Conservation (phyloP, 2,329 filamentous ascomycete genomes). For the Talaromyces funiculosus region DNA sequence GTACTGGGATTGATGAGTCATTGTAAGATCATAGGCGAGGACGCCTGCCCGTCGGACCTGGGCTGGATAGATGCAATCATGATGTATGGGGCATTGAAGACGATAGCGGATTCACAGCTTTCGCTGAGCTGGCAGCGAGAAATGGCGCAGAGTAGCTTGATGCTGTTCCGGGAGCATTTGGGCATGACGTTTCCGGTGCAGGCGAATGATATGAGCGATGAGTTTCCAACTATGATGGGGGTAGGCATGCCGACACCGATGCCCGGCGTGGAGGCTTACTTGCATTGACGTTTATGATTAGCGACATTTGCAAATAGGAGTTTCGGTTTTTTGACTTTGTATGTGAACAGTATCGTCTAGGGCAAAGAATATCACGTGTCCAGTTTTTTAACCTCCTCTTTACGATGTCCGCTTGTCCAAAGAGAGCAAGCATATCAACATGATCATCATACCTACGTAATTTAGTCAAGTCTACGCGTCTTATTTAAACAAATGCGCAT, state of each 20-base stretch:
- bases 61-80: not conserved
- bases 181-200: not conserved
- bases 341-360: not conserved
- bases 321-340: not conserved
- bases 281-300: not conserved
- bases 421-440: not conserved
- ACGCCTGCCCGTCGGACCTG: not conserved
- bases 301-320: not conserved
- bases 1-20: not conserved
- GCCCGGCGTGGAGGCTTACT: not conserved
- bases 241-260: not conserved
- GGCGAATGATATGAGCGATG: not conserved
- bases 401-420: too few relatives aligned
- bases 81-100: not conserved
- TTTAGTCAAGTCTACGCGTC: too few relatives aligned
- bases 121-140: not conserved
- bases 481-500: not conserved
- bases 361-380: not conserved
- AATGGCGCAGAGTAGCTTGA: not conserved
- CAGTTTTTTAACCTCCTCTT: not conserved
- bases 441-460: not conserved
- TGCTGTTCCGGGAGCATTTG: not conserved
- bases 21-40: not conserved
- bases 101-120: not conserved
- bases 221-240: not conserved